These are phyloP conservation scores for Fusarium sp. DNA, from an alignment of 2,329 filamentous ascomycete species.

Conservation along the genomic window DNA sequence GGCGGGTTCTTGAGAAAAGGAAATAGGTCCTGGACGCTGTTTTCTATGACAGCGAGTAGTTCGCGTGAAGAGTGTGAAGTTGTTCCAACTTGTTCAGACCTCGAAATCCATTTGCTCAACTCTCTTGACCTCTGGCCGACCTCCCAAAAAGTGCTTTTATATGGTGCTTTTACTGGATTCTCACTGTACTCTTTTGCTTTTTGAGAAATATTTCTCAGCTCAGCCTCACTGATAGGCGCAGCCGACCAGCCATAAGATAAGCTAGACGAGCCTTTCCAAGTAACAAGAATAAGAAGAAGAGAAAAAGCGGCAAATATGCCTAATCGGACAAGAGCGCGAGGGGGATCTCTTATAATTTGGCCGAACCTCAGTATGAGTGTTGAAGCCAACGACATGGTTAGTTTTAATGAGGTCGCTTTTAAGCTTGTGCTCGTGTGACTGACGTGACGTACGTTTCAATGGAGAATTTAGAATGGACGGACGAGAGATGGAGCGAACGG, in stretches of 20 bases:
- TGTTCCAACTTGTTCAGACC: constrained; percentile 21
- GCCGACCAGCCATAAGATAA: not conserved
- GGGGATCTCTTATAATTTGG: not conserved
- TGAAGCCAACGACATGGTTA: constrained; percentile 2
- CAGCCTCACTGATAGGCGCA: not conserved
- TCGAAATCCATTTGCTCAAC: constrained; percentile 27
- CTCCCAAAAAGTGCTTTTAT: constrained; percentile 49
- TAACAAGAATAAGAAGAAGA: not conserved
- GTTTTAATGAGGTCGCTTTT: not conserved
- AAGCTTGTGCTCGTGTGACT: not conserved
- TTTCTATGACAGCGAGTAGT: constrained; percentile 12
- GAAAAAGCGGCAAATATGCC: not conserved
- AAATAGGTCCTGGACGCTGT: constrained; percentile 31
- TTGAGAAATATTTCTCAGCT: constrained; percentile 5
- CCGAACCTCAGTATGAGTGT: not conserved
- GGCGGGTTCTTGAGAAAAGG: constrained; percentile 40
- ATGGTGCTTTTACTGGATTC: constrained; percentile 43
- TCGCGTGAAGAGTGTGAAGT: not conserved
- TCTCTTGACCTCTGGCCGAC: constrained; percentile 45
- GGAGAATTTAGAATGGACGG: not conserved
- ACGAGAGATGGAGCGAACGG: not conserved
- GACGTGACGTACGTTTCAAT: not conserved
- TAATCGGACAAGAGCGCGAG: not conserved
- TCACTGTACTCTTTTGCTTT: constrained; percentile 36
- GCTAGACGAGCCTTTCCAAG: not conserved